Conservation (phyloP, 169 alveolate genomes). For the Cytauxzoon felis region DNA sequence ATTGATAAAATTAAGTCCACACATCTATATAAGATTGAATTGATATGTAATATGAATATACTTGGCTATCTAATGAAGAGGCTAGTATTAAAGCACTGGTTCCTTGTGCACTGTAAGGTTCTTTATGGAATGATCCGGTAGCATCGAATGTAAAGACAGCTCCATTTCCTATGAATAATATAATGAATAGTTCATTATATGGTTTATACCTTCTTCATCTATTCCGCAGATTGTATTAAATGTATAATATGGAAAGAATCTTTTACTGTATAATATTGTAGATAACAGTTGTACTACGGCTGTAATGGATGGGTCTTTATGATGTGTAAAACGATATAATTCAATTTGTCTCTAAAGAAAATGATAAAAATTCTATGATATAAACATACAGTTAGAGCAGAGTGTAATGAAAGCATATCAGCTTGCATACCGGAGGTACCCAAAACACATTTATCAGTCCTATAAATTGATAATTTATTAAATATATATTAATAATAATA, state of each 20-base stretch:
- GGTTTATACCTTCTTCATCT: slow-evolving; percentile 71
- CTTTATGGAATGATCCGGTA: slow-evolving; percentile 84
- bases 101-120: slow-evolving; percentile 87
- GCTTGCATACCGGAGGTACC: slow-evolving; percentile 93
- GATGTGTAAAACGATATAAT: slow-evolving; percentile 76
- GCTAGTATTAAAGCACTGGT: slow-evolving; percentile 83
- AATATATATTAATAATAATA: not conserved
- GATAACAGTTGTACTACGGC: slow-evolving; percentile 86
- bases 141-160: slow-evolving; percentile 90
- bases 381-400: slow-evolving; percentile 64
- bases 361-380: not conserved
- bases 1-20: slow-evolving; percentile 49
- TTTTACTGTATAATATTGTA: slow-evolving; percentile 84
- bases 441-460: slow-evolving; percentile 81
- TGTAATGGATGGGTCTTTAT: slow-evolving; percentile 82
- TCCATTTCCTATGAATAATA: slow-evolving; percentile 63
- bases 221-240: slow-evolving; percentile 87
- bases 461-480: slow-evolving; percentile 2
- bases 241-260: slow-evolving; percentile 92
- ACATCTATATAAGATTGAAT: slow-evolving; percentile 63
- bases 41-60: not conserved
- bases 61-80: slow-evolving; percentile 85
- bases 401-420: slow-evolving; percentile 85
- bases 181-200: not conserved
- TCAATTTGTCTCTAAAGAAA: slow-evolving; percentile 79